Evolutionary conservation across 2,329 filamentous ascomycete species (phyloP).

Genomic region (Rhinocladiella mackenziei): DNA sequence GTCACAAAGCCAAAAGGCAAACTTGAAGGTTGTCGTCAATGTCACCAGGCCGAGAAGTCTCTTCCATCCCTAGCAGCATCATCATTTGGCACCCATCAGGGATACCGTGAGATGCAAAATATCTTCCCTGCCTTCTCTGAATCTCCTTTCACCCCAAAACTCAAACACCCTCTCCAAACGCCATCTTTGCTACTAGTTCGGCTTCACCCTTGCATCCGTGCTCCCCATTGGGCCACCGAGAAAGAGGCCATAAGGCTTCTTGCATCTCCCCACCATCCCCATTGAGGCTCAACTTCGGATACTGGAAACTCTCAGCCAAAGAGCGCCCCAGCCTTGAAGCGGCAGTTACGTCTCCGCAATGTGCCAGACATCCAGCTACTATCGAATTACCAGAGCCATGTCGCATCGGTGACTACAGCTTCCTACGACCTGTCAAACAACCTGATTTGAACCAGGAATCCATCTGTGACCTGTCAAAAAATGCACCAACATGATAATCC

Average conservation of each 20-base stretch:
- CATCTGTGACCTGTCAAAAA: constrained; percentile 20
- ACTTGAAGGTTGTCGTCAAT: no score
- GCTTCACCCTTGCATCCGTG: constrained; percentile 13
- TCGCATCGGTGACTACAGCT: neutral
- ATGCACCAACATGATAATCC: constrained; percentile 5
- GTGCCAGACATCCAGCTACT: no score
- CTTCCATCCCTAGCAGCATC: no score
- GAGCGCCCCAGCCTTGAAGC: neutral
- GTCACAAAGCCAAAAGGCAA: no score
- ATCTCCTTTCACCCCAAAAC: neutral
- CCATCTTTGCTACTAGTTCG: constrained; percentile 6
- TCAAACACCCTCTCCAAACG: neutral
- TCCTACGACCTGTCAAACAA: constrained; percentile 5
- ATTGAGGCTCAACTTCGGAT: constrained; percentile 14
- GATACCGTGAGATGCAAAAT: no score
- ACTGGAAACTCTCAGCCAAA: neutral
- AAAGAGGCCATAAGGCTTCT: no score
- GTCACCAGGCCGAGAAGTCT: no score
- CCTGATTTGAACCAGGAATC: constrained; percentile 8
- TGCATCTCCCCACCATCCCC: neutral
- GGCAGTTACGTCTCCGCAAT: neutral
- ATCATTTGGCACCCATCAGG: no score
- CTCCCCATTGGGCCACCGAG: neutral
- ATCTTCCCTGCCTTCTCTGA: no score
- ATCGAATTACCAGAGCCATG: neutral